phyloP scores from a whole-genome alignment of 2,329 filamentous ascomycete genomes.

The Chaetothyriales sp. region DNA sequence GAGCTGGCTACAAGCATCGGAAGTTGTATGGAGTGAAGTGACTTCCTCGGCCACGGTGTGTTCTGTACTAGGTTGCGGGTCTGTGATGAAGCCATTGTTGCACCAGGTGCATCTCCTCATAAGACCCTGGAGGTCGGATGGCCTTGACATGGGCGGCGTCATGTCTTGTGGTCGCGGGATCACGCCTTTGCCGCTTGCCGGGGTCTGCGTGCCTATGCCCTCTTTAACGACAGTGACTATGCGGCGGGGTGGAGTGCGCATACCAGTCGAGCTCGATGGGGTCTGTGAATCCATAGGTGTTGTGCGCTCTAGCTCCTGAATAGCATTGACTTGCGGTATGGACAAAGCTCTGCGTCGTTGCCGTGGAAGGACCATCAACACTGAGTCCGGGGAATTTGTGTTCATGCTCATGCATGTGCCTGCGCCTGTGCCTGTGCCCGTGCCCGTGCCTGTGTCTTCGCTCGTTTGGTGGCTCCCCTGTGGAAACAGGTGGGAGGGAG shows the following conservation, averaged over 20 bases:
- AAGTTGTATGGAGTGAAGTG: background rate
- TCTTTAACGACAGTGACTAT: background rate
- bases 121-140: conserved; percentile 5
- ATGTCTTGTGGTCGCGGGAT: background rate
- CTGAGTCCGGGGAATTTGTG: conserved; percentile 3
- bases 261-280: conserved; percentile 6
- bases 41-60: conserved; percentile 4
- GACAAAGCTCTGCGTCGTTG: background rate
- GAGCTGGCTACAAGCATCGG: too few relatives aligned
- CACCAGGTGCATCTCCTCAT: conserved; percentile 16
- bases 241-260: background rate
- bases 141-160: background rate
- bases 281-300: conserved; percentile 10
- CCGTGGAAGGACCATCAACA: background rate
- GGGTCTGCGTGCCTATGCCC: background rate
- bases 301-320: conserved; percentile 2
- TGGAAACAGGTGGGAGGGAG: conserved; percentile 21
- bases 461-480: conserved; percentile 21
- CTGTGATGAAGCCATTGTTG: conserved; percentile 12
- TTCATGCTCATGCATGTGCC: conserved; percentile 22
- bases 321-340: background rate
- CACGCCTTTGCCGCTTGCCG: background rate
- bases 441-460: conserved; percentile 23
- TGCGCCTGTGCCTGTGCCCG: conserved; percentile 22
- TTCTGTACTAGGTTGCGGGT: conserved; percentile 9